Percentiles rank a stretch among this genome's conserved stretches.
phyloP scores from a whole-genome alignment of 2,329 filamentous ascomycete species.

The Ilyonectria mors-panacis region DNA sequence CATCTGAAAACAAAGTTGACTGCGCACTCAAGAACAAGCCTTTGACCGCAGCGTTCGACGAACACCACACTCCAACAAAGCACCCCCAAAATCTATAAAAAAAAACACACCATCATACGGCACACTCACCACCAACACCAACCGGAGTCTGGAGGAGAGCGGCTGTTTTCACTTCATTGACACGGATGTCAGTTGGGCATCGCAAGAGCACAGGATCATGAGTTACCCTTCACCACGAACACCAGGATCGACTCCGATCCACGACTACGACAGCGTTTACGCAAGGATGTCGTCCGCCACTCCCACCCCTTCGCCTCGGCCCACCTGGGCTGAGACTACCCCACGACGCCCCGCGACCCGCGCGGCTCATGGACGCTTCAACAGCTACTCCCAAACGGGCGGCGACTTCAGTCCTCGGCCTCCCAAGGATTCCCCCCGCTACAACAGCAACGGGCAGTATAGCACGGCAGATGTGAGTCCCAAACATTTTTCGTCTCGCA shows the following conservation, averaged over 20 bases:
- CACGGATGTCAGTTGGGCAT: constrained; percentile 52
- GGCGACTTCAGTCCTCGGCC: constrained; percentile 59
- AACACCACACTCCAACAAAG: constrained; percentile 34
- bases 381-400: constrained; percentile 56
- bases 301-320: constrained; percentile 70
- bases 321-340: constrained; percentile 63
- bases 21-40: constrained; percentile 33
- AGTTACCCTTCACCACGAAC: constrained; percentile 58
- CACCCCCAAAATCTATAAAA: constrained; percentile 54
- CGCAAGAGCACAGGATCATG: constrained; percentile 57
- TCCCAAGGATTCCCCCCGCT: constrained; percentile 71
- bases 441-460: constrained; percentile 74
- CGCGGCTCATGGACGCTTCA: constrained; percentile 57
- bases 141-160: constrained; percentile 49
- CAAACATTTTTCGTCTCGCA: constrained; percentile 65
- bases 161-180: constrained; percentile 37
- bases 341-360: constrained; percentile 70
- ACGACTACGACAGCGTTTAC: constrained; percentile 65
- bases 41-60: constrained; percentile 43
- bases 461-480: constrained; percentile 77
- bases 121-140: constrained; percentile 34
- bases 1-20: constrained; percentile 40
- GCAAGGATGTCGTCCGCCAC: constrained; percentile 68
- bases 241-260: constrained; percentile 63
- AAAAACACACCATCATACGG: constrained; percentile 45